Evolutionary conservation across 306 rosid species (phyloP).

Genomic region (Albizia julibrissin): DNA sequence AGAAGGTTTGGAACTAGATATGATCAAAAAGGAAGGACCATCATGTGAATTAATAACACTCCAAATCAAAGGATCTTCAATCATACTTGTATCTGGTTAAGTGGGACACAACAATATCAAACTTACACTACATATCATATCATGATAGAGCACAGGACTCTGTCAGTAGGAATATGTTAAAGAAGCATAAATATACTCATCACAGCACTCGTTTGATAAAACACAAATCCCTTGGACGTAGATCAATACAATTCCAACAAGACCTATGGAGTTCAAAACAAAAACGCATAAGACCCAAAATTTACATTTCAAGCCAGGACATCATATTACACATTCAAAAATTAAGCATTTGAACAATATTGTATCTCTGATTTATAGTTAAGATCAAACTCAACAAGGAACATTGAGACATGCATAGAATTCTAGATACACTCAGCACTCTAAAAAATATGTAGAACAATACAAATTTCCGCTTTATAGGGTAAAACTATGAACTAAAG

Average conservation of each 20-base stretch:
- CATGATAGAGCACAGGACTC: not conserved
- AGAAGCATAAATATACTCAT: not conserved
- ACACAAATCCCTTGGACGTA: not conserved
- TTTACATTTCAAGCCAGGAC: not conserved
- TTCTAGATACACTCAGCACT: constrained; percentile 1
- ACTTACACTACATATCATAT: not conserved
- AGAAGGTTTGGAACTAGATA: not conserved
- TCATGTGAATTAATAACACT: not conserved
- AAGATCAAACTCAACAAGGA: constrained; percentile 4
- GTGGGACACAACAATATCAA: not conserved
- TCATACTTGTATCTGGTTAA: not conserved
- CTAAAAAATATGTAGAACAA: not conserved
- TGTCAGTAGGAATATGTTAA: not conserved
- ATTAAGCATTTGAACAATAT: not conserved
- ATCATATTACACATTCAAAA: constrained; percentile 11
- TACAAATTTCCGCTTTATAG: not conserved
- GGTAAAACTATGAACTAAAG: constrained; percentile 9
- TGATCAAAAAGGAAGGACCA: not conserved
- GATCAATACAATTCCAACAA: not conserved
- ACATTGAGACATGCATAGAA: not conserved
- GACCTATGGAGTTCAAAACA: not conserved
- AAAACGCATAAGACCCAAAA: not conserved
- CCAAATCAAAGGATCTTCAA: not conserved
- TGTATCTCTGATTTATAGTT: not conserved
- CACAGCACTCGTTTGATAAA: not conserved